phyloP scores from a whole-genome alignment of 116 monocot species.

The Thalassia testudinum region DNA sequence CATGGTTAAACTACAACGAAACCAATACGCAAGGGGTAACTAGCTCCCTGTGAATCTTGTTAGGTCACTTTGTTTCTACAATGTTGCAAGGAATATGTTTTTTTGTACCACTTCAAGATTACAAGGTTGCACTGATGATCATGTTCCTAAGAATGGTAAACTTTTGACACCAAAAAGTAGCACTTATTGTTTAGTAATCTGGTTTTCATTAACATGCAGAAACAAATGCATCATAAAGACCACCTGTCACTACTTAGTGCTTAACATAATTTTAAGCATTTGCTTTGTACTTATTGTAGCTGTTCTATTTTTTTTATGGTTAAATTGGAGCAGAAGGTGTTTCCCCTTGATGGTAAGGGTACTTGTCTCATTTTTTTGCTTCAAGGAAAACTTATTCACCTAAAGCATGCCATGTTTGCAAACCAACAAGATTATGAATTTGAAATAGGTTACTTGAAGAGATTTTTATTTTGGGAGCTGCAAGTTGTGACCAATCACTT shows the following conservation, averaged over 20 bases:
- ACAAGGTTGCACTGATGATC: constrained; percentile 45
- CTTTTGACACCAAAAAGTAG: neutral
- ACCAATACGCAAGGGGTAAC: too few species aligned
- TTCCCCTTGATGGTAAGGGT: constrained; percentile 38
- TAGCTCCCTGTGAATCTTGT: too few species aligned
- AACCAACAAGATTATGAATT: constrained; percentile 47
- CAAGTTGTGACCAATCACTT: constrained; percentile 73
- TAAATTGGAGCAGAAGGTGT: constrained; percentile 37
- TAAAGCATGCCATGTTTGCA: constrained; percentile 11
- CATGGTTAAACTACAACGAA: too few species aligned
- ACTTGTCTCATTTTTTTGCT: neutral
- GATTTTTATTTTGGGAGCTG: constrained; percentile 70
- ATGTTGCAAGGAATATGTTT: constrained; percentile 80
- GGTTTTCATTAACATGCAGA: constrained; percentile 17
- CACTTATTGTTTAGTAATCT: neutral
- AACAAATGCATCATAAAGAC: constrained; percentile 13
- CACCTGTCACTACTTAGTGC: constrained; percentile 38
- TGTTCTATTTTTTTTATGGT: constrained; percentile 35
- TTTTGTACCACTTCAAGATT: constrained; percentile 55
- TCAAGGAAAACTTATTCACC: neutral
- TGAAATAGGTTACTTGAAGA: constrained; percentile 76
- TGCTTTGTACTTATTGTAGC: constrained; percentile 24
- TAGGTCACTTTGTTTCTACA: too few species aligned
- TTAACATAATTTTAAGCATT: constrained; percentile 51
- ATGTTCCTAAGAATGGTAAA: constrained; percentile 37